Percentiles rank a stretch among this genome's conserved stretches.
Evolutionary conservation across 192 early-diverging fungal species (phyloP).

Genomic region (Backusella morwellensis): DNA sequence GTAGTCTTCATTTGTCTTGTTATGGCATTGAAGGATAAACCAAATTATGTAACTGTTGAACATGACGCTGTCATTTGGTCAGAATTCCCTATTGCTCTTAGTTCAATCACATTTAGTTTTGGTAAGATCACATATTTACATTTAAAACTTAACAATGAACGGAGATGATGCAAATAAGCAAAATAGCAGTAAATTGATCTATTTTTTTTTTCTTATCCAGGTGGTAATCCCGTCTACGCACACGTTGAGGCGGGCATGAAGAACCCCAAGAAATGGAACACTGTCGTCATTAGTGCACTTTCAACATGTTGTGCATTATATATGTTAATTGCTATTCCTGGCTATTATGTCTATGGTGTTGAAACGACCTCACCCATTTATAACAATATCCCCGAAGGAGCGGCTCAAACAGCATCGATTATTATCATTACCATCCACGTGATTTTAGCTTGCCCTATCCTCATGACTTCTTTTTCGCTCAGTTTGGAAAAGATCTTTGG

Average conservation of each 20-base stretch:
- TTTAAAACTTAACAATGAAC: neutral
- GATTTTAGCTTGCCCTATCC: conserved; percentile 72
- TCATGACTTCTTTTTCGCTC: conserved; percentile 68
- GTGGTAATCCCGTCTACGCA: conserved; percentile 76
- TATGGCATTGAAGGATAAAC: conserved; percentile 42
- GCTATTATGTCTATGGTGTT: conserved; percentile 72
- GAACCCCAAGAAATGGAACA: conserved; percentile 65
- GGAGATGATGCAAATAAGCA: neutral
- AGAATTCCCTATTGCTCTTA: conserved; percentile 62
- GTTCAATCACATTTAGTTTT: conserved; percentile 50
- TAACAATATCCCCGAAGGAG: conserved; percentile 59
- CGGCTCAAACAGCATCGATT: conserved; percentile 58
- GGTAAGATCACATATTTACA: conserved; percentile 14
- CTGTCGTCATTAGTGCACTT: conserved; percentile 56
- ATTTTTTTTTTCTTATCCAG: neutral
- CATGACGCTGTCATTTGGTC: conserved; percentile 44
- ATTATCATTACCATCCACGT: conserved; percentile 77
- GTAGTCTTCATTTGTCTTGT: conserved; percentile 64
- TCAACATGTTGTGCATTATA: conserved; percentile 62
- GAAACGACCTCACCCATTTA: conserved; percentile 61
- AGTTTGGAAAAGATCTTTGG: conserved; percentile 60
- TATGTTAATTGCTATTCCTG: conserved; percentile 60
- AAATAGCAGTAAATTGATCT: neutral
- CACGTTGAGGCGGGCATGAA: conserved; percentile 76
- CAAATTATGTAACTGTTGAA: conserved; percentile 7